Base-by-base conservation (phyloP, 2,329 filamentous ascomycete genomes). In the Beauveria bassiana region DNA sequence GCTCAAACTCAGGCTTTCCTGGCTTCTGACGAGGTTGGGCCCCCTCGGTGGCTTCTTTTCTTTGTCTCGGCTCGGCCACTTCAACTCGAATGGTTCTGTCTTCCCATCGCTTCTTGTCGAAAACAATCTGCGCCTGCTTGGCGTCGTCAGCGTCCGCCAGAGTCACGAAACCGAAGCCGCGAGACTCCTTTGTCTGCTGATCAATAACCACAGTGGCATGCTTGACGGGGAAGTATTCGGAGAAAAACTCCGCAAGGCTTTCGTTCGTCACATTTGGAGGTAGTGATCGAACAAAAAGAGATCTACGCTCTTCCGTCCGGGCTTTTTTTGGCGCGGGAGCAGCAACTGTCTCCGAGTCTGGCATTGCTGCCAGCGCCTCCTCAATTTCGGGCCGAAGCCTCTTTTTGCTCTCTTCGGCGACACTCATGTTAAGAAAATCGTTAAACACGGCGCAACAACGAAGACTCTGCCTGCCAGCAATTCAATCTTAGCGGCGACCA, bases 111-210 rank as follows among this genome's bases (percentile, higher is more conserved):
- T 88, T 81, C 64, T 90, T 90, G 73, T 96, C 86, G 70, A 97
- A 84, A 72, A 96, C 89, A 62, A 88, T 84, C 71, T 90, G 84
- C 20, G 95, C 96, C 65, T 87, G 84, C 66, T 87, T 79, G 14
- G 93, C 93, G 78, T 99, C 95, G 66, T 97, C 93, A 34, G 89
- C 84, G 71, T 99, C 95, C 68, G 93, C 91, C 70, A 99, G 95
- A 2, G 95, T 98, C 62, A 99, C 93, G 75, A 99, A 99, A 59
- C 95, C 95, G 74, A 92, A 99, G 20, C 95, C 93, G 71, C 91
- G 89, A 16, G 91, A 97, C 67, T 87, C 79, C 71, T 96, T 96
- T 2, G 93, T 96, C 66, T 86, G 81, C 18, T 89, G 86, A 72
- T 99, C 93, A 61, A 88, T 78, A 45, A 99, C 92, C 5, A 96